Base-by-base conservation (phyloP, 1,284 basidiomycete genomes). In the Tilletia indica region DNA sequence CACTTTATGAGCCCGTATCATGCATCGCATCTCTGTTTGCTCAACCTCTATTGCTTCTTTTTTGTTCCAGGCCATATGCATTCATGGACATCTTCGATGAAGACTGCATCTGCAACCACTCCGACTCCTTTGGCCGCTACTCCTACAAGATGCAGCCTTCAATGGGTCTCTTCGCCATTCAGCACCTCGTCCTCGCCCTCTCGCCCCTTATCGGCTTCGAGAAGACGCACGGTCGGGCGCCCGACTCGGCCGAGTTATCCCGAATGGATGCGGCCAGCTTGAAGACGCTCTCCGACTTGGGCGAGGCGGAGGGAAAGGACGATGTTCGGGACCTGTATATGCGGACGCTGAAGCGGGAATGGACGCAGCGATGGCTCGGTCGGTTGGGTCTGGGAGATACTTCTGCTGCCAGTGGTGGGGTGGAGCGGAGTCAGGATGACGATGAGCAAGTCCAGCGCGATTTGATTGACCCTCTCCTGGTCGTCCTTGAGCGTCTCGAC, bases 21-120 rank as follows among this genome's bases (percentile, higher is more conserved):
- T 31, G 25, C 42, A 14, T 19, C 64, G 49, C 36, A n/a, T 34
- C n/a, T 71, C 45, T 67, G 8, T 42, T 47, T n/a, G 21, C 58
- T 19, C 51, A 54, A 54, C 42, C 42, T 14, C 42, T 8, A 54
- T 11, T 11, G n/a, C 51, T n/a, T 21, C 51, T 8, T 4, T 4
- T 31, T 31, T 58, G 12, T 34, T 25, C n/a, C 11, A 58, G 82
- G 19, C 94, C 94, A 66, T 98, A 92, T 80, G 93, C 93, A 0
- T 97, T 97, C 86, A 97, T 97, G 94, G 85, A 85, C 70, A 68
- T 83, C 2, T 83, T 83, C 71, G 91, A 97, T 80, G 84, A 89
- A 0, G 87, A 88, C 69, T 93, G 96, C 80, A 92, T 97, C 72
- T 97, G 95, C 87, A 98, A 98, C 81, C 94, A 97, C 82, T 90